A percentile compares a stretch with the other conserved stretches of the same genome.
These are phyloP conservation scores for Lotus japonicus DNA, from an alignment of 306 rosid species.

Conservation along the genomic window DNA sequence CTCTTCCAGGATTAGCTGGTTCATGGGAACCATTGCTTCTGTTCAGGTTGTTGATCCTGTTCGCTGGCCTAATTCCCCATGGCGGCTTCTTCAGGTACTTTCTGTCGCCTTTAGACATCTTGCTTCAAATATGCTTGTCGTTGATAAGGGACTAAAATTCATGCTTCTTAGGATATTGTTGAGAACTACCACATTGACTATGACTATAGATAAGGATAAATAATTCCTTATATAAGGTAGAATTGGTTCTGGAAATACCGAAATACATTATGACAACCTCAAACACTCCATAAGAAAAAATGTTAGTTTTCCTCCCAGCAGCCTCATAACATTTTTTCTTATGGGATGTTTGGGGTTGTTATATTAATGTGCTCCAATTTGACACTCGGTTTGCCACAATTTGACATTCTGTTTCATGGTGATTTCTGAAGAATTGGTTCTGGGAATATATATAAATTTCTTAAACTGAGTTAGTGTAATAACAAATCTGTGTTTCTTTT, in stretches of 20 bases:
- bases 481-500: too few relatives aligned
- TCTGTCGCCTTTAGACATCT: neutral
- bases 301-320: too few relatives aligned
- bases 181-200: too few relatives aligned
- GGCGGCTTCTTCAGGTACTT: constrained; percentile 90
- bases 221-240: too few relatives aligned
- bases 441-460: neutral
- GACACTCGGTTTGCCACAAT: too few relatives aligned
- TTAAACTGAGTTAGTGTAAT: neutral
- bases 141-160: neutral
- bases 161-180: neutral
- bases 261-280: too few relatives aligned
- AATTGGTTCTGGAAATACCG: too few relatives aligned
- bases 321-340: too few relatives aligned
- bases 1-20: constrained; percentile 93
- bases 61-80: constrained; percentile 88
- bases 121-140: neutral
- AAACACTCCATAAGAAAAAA: too few relatives aligned
- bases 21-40: constrained; percentile 82
- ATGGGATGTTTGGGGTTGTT: too few relatives aligned
- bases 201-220: too few relatives aligned
- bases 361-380: too few relatives aligned
- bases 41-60: constrained; percentile 78
- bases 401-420: neutral
- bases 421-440: neutral